phyloP scores from a whole-genome alignment of 2,329 filamentous ascomycete species.

The Paecilomyces dactylethromorphus region DNA sequence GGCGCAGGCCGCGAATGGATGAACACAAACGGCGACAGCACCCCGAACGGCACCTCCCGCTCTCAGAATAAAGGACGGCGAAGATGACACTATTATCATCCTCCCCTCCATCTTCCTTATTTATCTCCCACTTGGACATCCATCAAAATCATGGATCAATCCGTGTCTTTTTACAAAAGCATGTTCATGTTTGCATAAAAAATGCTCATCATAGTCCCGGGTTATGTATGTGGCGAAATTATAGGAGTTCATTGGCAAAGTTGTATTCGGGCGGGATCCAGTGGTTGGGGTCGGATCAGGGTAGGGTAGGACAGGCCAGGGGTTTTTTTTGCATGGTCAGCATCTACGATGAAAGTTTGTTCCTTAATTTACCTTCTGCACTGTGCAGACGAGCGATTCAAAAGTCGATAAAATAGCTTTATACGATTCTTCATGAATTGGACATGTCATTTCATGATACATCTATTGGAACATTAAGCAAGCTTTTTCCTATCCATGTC shows the following conservation, averaged over 20 bases:
- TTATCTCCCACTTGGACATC: neutral
- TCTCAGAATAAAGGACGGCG: slow-evolving; percentile 23
- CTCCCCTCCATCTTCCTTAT: neutral
- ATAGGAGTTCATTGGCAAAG: neutral
- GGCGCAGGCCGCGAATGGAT: slow-evolving; percentile 65
- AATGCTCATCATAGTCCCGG: neutral
- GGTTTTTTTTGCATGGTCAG: neutral
- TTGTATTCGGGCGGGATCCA: neutral
- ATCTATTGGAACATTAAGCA: neutral
- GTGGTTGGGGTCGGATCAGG: neutral
- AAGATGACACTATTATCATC: slow-evolving; percentile 12
- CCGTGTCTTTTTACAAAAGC: neutral
- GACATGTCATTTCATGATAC: neutral
- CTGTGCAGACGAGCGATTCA: neutral
- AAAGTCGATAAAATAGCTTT: neutral
- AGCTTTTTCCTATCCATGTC: neutral
- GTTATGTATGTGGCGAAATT: neutral
- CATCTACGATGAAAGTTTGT: neutral
- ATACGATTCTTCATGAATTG: neutral
- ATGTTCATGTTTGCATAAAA: neutral
- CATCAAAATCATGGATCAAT: neutral
- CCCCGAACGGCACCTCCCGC: slow-evolving; percentile 12
- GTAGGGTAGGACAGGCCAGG: no score
- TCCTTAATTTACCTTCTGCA: neutral
- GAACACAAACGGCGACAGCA: slow-evolving; percentile 33